A percentile compares a stretch with the other conserved stretches of the same genome.
Conservation (phyloP, 768 basidiomycete species). For the Serendipita sp. region DNA sequence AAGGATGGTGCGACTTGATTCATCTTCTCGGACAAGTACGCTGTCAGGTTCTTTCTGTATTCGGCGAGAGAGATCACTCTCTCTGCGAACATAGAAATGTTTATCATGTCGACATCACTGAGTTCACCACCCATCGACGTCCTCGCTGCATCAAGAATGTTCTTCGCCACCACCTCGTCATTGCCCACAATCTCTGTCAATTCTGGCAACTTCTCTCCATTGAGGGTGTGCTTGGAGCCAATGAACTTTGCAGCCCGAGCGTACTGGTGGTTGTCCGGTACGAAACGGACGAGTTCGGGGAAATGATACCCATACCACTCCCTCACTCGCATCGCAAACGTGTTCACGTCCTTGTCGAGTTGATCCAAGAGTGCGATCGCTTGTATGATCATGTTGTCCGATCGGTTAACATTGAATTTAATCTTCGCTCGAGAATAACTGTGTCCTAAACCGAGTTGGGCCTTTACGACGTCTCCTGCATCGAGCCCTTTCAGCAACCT, state of each 20-base stretch:
- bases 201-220: slow-evolving; percentile 65
- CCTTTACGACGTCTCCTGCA: slow-evolving; percentile 72
- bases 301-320: slow-evolving; percentile 99
- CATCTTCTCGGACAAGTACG: slow-evolving; percentile 93
- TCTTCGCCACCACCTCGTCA: slow-evolving; percentile 72
- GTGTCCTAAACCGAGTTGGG: slow-evolving; percentile 93
- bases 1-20: slow-evolving; percentile 88
- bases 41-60: slow-evolving; percentile 78
- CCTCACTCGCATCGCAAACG: slow-evolving; percentile 93
- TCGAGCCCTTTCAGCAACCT: slow-evolving; percentile 83
- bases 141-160: slow-evolving; percentile 84
- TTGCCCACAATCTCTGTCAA: slow-evolving; percentile 68
- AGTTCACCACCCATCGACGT: slow-evolving; percentile 90
- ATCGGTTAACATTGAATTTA: slow-evolving; percentile 91
- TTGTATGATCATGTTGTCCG: slow-evolving; percentile 99
- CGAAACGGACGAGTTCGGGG: slow-evolving; percentile 86
- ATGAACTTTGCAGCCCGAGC: slow-evolving; percentile 74
- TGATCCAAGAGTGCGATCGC: slow-evolving; percentile 96
- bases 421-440: slow-evolving; percentile 95
- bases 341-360: slow-evolving; percentile 98
- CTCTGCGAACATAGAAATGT: slow-evolving; percentile 80
- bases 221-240: slow-evolving; percentile 70
- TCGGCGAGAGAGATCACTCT: slow-evolving; percentile 85
- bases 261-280: slow-evolving; percentile 89
- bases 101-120: slow-evolving; percentile 85